Percentiles rank a stretch among this genome's conserved stretches.
phyloP scores from a whole-genome alignment of 2,329 filamentous ascomycete species.

The Penicillium sp. region DNA sequence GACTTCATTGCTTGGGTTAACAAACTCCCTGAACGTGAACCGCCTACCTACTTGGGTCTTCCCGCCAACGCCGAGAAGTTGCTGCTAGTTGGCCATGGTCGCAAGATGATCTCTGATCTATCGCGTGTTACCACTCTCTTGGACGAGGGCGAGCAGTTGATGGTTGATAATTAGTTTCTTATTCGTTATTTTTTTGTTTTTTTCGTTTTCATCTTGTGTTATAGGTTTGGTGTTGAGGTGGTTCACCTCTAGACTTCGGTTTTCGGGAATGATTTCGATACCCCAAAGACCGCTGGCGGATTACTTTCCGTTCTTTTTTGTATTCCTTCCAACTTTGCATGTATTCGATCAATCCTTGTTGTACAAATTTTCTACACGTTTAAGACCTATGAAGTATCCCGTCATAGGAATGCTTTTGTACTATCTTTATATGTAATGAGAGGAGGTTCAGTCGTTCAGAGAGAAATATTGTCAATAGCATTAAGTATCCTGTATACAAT shows the following conservation, averaged over 20 bases:
- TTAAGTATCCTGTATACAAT: conserved; percentile 32
- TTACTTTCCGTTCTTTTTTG: not conserved
- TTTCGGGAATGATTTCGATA: conserved; percentile 7
- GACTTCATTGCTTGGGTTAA: conserved; percentile 94
- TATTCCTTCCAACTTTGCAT: conserved; percentile 9
- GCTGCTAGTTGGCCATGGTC: conserved; percentile 82
- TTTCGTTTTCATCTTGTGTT: not conserved
- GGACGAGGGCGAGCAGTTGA: conserved; percentile 90
- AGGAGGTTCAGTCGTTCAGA: not conserved
- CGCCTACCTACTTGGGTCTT: conserved; percentile 89
- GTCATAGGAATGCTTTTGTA: not conserved
- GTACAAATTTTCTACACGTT: conserved; percentile 5
- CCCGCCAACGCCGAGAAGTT: conserved; percentile 97
- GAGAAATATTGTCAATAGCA: conserved; percentile 26
- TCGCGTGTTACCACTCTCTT: conserved; percentile 82
- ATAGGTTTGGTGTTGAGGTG: conserved; percentile 8
- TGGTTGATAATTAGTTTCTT: conserved; percentile 59
- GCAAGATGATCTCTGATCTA: conserved; percentile 79
- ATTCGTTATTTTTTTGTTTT: conserved; percentile 1
- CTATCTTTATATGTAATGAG: not conserved
- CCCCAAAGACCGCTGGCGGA: conserved; percentile 14
- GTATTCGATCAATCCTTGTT: conserved; percentile 13
- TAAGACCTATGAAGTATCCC: not conserved
- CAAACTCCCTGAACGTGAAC: conserved; percentile 87
- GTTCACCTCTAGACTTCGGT: conserved; percentile 5